phyloP scores from a whole-genome alignment of 352 stramenopile genomes.

The Phytopythium delawarense region DNA sequence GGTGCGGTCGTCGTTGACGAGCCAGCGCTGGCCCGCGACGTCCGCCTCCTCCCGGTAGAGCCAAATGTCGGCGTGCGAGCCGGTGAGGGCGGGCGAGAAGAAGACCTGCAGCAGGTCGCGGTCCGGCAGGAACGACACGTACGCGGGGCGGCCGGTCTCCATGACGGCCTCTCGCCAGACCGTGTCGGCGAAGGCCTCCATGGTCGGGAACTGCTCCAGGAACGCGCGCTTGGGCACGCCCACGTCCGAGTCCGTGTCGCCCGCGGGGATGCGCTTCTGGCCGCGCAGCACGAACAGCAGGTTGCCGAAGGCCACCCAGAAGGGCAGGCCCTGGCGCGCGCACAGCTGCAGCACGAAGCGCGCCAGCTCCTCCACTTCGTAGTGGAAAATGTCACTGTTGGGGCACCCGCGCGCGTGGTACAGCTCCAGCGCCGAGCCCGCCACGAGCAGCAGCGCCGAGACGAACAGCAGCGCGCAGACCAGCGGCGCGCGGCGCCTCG shows the following conservation, averaged over 20 bases:
- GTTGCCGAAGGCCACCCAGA: constrained; percentile 74
- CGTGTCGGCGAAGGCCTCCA: constrained; percentile 50
- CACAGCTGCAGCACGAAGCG: constrained; percentile 61
- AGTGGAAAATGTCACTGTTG: constrained; percentile 63
- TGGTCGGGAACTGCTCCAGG: constrained; percentile 37
- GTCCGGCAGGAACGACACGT: constrained; percentile 46
- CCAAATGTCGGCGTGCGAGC: constrained; percentile 77
- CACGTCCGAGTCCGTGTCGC: constrained; percentile 79
- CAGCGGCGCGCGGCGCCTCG: constrained; percentile 17
- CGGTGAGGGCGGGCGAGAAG: constrained; percentile 33
- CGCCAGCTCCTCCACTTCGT: constrained; percentile 63
- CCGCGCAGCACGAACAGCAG: constrained; percentile 69
- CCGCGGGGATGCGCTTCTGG: constrained; percentile 56
- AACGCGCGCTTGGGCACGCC: constrained; percentile 59
- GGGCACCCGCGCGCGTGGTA: constrained; percentile 62
- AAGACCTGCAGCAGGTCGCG: constrained; percentile 71
- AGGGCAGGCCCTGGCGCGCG: constrained; percentile 40
- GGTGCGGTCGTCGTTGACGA: constrained; percentile 73
- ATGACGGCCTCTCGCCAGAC: constrained; percentile 37
- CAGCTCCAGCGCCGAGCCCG: constrained; percentile 45
- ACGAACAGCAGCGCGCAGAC: constrained; percentile 44
- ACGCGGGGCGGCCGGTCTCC: constrained; percentile 40
- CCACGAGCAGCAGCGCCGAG: constrained; percentile 23
- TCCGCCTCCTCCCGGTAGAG: constrained; percentile 60
- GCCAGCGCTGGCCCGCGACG: constrained; percentile 23